These are phyloP conservation scores for Closterium sp. DNA, from an alignment of 139 green algal genomes.

Conservation along the genomic window DNA sequence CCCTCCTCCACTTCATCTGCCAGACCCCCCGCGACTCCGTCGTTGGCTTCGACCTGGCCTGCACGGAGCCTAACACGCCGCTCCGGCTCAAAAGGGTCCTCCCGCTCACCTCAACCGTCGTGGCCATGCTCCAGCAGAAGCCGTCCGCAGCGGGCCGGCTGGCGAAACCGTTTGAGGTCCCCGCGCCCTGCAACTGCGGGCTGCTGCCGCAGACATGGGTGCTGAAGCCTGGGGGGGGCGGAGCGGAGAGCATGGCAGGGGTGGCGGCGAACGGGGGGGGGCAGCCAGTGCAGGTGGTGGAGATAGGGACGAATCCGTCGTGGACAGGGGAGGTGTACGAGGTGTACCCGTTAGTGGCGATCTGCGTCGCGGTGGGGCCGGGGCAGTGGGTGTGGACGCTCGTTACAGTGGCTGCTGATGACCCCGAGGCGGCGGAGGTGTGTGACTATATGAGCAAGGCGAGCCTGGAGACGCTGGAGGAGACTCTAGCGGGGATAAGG, in stretches of 20 bases:
- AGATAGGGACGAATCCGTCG: background rate
- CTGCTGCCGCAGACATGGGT: background rate
- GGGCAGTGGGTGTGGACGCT: slow-evolving; percentile 7
- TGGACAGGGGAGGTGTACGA: slow-evolving; percentile 2
- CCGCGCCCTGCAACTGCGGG: slow-evolving; percentile 5
- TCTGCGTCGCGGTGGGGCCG: background rate
- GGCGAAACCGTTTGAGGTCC: background rate
- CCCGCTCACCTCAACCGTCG: background rate
- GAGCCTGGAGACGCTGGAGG: background rate
- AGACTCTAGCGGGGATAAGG: background rate
- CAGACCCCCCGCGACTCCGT: background rate
- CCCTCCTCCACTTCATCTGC: slow-evolving; percentile 3
- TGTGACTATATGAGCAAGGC: background rate
- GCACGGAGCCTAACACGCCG: background rate
- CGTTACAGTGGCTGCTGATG: background rate
- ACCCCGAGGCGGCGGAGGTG: background rate
- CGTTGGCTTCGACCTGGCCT: background rate
- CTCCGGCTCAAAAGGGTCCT: background rate
- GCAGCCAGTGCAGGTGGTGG: slow-evolving; percentile 1
- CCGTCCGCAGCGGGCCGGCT: background rate
- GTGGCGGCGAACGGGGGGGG: background rate
- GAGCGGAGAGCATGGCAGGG: background rate
- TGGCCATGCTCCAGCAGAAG: background rate
- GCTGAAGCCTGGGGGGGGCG: background rate
- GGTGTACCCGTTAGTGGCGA: background rate